Conservation (phyloP, 192 early-diverging fungal species). For the Lobosporangium transversale region DNA sequence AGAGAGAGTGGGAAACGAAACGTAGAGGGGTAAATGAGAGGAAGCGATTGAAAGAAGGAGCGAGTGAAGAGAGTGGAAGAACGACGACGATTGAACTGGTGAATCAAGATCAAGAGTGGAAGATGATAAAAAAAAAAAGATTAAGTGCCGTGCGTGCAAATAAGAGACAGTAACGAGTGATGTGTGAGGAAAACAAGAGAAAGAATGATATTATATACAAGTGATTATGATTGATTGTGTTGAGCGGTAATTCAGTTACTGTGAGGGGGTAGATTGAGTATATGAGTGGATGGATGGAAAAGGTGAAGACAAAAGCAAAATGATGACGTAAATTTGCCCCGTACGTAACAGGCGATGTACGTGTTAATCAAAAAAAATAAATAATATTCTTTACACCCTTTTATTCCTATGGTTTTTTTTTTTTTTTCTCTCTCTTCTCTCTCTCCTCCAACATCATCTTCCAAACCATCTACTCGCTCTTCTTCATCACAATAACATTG, state of each 20-base stretch:
- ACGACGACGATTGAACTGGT: not conserved
- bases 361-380: not conserved
- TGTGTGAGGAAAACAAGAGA: not conserved
- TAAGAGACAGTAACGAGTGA: not conserved
- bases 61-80: not conserved
- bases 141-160: conserved; percentile 1
- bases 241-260: not conserved
- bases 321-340: too few relatives aligned
- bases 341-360: too few relatives aligned
- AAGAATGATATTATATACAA: conserved; percentile 7
- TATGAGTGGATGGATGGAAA: too few relatives aligned
- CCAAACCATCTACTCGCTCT: not conserved
- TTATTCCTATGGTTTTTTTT: not conserved
- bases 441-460: not conserved
- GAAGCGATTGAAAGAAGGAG: conserved; percentile 3
- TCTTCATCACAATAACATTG: not conserved
- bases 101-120: conserved; percentile 3
- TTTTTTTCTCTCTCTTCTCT: not conserved
- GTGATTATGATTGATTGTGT: conserved; percentile 1
- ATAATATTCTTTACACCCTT: not conserved
- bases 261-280: too few relatives aligned
- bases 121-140: not conserved
- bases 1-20: conserved; percentile 1
- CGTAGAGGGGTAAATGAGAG: not conserved
- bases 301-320: too few relatives aligned